A percentile compares a stretch with the other conserved stretches of the same genome.
Evolutionary conservation across 208 protist genomes (phyloP).

Genomic region (Acanthamoeba lenticulata): DNA sequence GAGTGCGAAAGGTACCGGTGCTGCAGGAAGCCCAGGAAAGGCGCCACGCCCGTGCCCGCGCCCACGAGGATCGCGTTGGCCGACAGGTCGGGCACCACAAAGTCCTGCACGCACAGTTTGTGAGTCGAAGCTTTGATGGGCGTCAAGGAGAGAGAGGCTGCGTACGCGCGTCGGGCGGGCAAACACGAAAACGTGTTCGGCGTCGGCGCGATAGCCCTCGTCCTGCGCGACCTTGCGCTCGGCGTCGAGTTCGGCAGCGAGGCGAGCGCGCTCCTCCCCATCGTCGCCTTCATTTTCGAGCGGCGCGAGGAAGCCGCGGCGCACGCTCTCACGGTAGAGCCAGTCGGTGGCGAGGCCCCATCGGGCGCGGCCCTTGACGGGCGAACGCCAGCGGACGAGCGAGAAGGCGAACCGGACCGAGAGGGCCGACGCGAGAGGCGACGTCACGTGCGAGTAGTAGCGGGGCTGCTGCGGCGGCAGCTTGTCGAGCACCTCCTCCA

Average conservation of each 20-base stretch:
- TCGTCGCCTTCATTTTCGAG: background rate
- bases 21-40: slow-evolving; percentile 79
- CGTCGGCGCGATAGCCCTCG: background rate
- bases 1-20: no score
- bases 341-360: slow-evolving; percentile 69
- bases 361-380: background rate
- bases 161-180: background rate
- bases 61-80: slow-evolving; percentile 76
- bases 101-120: slow-evolving; percentile 5
- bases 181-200: background rate
- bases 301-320: background rate
- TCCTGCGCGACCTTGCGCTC: background rate
- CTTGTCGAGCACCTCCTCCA: slow-evolving; percentile 30
- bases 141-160: background rate
- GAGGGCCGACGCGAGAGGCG: slow-evolving; percentile 15
- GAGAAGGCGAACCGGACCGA: slow-evolving; percentile 38
- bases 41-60: slow-evolving; percentile 76
- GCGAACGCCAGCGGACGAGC: background rate
- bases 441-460: slow-evolving; percentile 49
- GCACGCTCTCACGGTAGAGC: slow-evolving; percentile 64
- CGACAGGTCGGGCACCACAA: slow-evolving; percentile 58
- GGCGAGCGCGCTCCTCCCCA: background rate
- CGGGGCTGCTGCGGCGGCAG: slow-evolving; percentile 51
- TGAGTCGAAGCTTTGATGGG: background rate
- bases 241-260: background rate